Evolutionary conservation across 1,284 basidiomycete genomes (phyloP), one percentile per base, ranked within the genome.

Genomic region (Apiotrichum sp.): DNA sequence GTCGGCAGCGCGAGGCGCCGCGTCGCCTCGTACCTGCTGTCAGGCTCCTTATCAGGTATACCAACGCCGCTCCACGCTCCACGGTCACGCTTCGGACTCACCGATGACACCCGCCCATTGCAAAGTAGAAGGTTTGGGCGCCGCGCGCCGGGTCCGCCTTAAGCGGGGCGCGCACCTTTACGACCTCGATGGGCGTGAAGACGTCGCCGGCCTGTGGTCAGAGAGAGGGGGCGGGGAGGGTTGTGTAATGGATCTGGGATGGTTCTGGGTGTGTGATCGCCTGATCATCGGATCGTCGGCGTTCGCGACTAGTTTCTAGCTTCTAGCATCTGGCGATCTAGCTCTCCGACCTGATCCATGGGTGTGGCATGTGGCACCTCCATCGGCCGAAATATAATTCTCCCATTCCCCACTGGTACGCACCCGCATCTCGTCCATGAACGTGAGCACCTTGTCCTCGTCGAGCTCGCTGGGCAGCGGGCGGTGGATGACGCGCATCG

Each of bases 21-120:
- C 36, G 73, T 74, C 3, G 76, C 77, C 57, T 78, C 77, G 57
- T 68, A 78, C 6, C 72, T 72, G 53, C 4, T 1, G 9, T 38
- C 13, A 38, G 36, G 29, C 29, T 29, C 29, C 29, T 29, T 29
- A 29, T 3, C 29, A 29, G 3, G 3, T 3, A 29, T 38, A 38
- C 36, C 36, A 38, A 13, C 2, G 36, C 8, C 3, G 36, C 13
- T 38, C 13, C 13, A 38, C 3, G 36, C 13, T 4, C 2, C 29
- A 29, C 29, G 29, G 8, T 38, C 36, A 38, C 36, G 13, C 13
- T 38, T 13, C 36, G 33, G 6, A 47, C 47, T 29, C 43, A 57
- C 65, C 75, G 53, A 54, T 78, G 77, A 61, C 77, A 78, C 0
- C 76, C 77, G 0, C 76, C 77, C 62, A 78, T 71, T 0, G 72